Evolutionary conservation across 345 rosid genomes (phyloP).

Genomic region (Citrus cavaleriei): DNA sequence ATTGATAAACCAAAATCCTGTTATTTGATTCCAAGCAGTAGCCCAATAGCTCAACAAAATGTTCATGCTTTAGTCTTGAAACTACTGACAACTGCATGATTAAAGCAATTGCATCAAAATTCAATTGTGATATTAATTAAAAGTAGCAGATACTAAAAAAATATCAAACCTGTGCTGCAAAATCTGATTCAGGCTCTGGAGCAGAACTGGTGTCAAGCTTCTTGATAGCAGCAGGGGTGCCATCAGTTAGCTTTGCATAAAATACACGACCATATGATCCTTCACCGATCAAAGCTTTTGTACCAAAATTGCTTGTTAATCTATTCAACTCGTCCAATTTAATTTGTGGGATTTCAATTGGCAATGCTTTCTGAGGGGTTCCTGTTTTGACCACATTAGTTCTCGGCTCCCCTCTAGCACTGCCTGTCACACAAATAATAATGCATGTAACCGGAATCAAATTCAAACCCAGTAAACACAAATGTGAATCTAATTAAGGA

Average conservation of each 20-base stretch:
- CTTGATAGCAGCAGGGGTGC: constrained; percentile 68
- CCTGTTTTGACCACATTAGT: constrained; percentile 53
- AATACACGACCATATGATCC: constrained; percentile 98
- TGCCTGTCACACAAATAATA: constrained; percentile 24
- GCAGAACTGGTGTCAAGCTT: constrained; percentile 79
- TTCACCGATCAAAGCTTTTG: constrained; percentile 87
- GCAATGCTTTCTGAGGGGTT: constrained; percentile 70
- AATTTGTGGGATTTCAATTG: constrained; percentile 70
- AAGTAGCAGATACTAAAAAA: not conserved
- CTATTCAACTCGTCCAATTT: constrained; percentile 65
- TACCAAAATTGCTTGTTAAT: constrained; percentile 62
- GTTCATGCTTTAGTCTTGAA: constrained; percentile 82
- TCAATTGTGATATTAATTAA: not conserved
- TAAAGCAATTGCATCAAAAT: not conserved
- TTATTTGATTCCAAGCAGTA: constrained; percentile 78
- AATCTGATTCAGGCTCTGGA: constrained; percentile 78
- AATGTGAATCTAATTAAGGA: not conserved
- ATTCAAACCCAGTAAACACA: not conserved
- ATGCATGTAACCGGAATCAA: not conserved
- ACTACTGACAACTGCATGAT: constrained; percentile 66
- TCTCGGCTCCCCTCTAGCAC: constrained; percentile 73
- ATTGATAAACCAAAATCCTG: constrained; percentile 70
- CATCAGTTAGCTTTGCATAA: constrained; percentile 49
- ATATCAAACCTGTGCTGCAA: constrained; percentile 66
- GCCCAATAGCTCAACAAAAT: constrained; percentile 81